Percentiles rank a stretch among this genome's conserved stretches.
Evolutionary conservation across 1,139 yeast species (phyloP).

Genomic region (Meyerozyma carpophila): DNA sequence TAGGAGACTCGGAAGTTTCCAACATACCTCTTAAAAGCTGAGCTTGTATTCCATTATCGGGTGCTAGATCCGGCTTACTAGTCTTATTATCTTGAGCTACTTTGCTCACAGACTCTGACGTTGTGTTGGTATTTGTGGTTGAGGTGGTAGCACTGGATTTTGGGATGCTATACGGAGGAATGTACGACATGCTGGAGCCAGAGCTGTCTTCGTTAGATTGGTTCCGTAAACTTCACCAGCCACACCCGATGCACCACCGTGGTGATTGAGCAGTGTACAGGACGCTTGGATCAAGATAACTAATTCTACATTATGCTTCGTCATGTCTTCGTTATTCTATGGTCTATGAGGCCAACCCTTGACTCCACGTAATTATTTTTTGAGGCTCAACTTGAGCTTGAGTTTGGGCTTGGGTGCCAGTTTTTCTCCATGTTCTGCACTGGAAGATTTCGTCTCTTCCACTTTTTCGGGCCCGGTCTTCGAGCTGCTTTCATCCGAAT

Average conservation of each 20-base stretch:
- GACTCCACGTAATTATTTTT: conserved; percentile 6
- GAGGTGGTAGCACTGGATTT: conserved; percentile 44
- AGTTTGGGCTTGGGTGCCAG: conserved; percentile 6
- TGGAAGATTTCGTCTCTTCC: neutral
- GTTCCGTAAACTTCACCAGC: neutral
- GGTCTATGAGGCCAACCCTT: neutral
- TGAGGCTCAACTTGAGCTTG: conserved; percentile 20
- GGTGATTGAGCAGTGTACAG: neutral
- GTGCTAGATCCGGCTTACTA: neutral
- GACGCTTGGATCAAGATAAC: neutral
- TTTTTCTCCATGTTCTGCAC: conserved; percentile 1
- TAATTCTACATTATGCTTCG: neutral
- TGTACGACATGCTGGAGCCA: conserved; percentile 22
- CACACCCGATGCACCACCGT: neutral
- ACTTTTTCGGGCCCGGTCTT: conserved; percentile 1
- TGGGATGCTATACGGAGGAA: conserved; percentile 32
- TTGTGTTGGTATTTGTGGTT: conserved; percentile 32
- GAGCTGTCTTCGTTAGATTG: neutral
- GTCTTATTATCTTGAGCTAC: conserved; percentile 5
- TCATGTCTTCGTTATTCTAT: neutral
- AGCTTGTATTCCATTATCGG: conserved; percentile 8
- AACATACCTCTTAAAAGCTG: conserved; percentile 18
- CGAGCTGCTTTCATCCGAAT: conserved; percentile 5
- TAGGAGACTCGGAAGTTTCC: conserved; percentile 8
- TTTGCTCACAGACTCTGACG: conserved; percentile 14